Percentiles rank a stretch among this genome's conserved stretches.
phyloP scores from a whole-genome alignment of 2,329 filamentous ascomycete genomes.

The Trichoderma breve region DNA sequence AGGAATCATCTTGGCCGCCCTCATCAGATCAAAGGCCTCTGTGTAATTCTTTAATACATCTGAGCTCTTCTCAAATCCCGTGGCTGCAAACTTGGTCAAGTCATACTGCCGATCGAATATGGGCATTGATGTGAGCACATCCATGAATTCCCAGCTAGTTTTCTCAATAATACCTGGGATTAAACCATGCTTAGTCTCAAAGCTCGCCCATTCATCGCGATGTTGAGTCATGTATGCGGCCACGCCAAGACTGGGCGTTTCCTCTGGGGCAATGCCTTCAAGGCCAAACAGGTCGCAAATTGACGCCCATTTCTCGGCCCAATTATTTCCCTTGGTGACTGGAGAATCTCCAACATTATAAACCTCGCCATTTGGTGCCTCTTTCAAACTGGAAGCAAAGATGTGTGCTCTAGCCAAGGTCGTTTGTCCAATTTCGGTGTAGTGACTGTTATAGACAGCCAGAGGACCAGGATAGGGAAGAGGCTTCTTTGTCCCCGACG shows the following conservation, averaged over 20 bases:
- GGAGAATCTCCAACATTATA: slow-evolving; percentile 17
- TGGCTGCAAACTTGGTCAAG: neutral
- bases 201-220: slow-evolving; percentile 1
- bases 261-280: neutral
- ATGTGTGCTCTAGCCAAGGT: slow-evolving; percentile 14
- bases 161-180: neutral
- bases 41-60: slow-evolving; percentile 7
- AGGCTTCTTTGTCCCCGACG: neutral
- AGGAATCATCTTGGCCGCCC: neutral
- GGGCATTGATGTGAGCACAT: slow-evolving; percentile 10
- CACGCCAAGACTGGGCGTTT: neutral
- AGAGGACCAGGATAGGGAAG: slow-evolving; percentile 6
- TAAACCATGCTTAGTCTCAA: neutral
- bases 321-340: neutral
- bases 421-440: slow-evolving; percentile 10
- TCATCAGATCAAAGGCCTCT: slow-evolving; percentile 16
- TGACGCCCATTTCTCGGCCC: slow-evolving; percentile 15
- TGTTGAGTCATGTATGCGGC: slow-evolving; percentile 3
- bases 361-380: neutral
- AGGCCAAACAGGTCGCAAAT: slow-evolving; percentile 10
- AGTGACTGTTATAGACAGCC: neutral
- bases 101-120: slow-evolving; percentile 13
- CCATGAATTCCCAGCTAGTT: slow-evolving; percentile 16
- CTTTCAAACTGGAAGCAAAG: neutral
- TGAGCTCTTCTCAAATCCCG: neutral